A percentile compares a stretch with the other conserved stretches of the same genome.
Conservation (phyloP, 192 early-diverging fungal genomes). For the Geranomyces michiganensis region DNA sequence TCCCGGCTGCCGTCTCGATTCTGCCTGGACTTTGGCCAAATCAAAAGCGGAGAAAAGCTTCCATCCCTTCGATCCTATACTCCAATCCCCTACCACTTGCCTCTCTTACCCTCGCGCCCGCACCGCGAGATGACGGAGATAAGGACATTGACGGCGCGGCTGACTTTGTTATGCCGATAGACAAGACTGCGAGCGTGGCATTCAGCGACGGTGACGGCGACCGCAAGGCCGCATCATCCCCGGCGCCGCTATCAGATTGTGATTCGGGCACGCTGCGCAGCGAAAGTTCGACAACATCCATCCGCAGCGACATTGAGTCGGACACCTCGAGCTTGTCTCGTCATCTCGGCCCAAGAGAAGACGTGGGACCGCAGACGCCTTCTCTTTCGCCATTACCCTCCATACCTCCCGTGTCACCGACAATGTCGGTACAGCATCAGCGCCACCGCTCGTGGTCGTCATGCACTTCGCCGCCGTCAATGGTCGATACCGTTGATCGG, state of each 20-base stretch:
- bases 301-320: neutral
- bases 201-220: conserved; percentile 1
- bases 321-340: neutral
- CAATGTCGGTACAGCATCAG: neutral
- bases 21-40: neutral
- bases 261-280: no score
- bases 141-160: conserved; percentile 4
- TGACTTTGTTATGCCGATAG: conserved; percentile 10
- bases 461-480: neutral
- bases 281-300: neutral
- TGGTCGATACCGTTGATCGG: no score
- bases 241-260: neutral
- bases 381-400: neutral
- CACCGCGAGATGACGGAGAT: neutral
- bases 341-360: neutral
- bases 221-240: neutral
- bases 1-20: neutral
- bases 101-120: conserved; percentile 4
- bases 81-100: neutral
- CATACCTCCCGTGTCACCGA: neutral
- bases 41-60: neutral
- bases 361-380: neutral
- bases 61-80: neutral
- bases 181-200: neutral
- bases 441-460: neutral